phyloP scores from a whole-genome alignment of 2,329 filamentous ascomycete genomes.

The Didymella glomerata region DNA sequence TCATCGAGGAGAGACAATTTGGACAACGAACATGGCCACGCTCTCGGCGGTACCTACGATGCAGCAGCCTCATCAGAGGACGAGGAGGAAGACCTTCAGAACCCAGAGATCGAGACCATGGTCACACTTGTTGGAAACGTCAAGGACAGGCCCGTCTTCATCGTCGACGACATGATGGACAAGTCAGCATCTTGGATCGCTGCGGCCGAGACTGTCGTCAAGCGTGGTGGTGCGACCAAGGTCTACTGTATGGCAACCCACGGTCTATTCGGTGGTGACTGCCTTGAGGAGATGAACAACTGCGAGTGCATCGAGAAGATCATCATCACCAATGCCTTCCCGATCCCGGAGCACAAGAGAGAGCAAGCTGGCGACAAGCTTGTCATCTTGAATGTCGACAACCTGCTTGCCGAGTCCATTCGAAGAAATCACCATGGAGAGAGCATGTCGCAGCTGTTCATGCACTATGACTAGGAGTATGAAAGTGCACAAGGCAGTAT shows the following conservation, averaged over 20 bases:
- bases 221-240: slow-evolving; percentile 87
- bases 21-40: slow-evolving; percentile 66
- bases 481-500: neutral
- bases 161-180: slow-evolving; percentile 99
- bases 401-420: slow-evolving; percentile 88
- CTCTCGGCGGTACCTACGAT: slow-evolving; percentile 84
- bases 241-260: slow-evolving; percentile 99
- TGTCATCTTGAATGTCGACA: slow-evolving; percentile 87
- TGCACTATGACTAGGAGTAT: slow-evolving; percentile 51
- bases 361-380: slow-evolving; percentile 77
- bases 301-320: slow-evolving; percentile 95
- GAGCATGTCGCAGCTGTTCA: slow-evolving; percentile 67
- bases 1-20: slow-evolving; percentile 62
- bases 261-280: slow-evolving; percentile 89
- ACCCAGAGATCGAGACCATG: slow-evolving; percentile 86
- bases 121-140: slow-evolving; percentile 98
- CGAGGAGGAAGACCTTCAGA: slow-evolving; percentile 87
- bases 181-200: slow-evolving; percentile 97
- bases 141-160: slow-evolving; percentile 84
- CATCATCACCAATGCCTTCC: slow-evolving; percentile 96
- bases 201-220: slow-evolving; percentile 94
- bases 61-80: slow-evolving; percentile 86
- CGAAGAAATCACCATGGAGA: slow-evolving; percentile 96
- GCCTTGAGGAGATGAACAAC: slow-evolving; percentile 85
- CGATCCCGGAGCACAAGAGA: slow-evolving; percentile 78